Conservation (phyloP, 169 alveolate species). For the Perkinsus marinus region DNA sequence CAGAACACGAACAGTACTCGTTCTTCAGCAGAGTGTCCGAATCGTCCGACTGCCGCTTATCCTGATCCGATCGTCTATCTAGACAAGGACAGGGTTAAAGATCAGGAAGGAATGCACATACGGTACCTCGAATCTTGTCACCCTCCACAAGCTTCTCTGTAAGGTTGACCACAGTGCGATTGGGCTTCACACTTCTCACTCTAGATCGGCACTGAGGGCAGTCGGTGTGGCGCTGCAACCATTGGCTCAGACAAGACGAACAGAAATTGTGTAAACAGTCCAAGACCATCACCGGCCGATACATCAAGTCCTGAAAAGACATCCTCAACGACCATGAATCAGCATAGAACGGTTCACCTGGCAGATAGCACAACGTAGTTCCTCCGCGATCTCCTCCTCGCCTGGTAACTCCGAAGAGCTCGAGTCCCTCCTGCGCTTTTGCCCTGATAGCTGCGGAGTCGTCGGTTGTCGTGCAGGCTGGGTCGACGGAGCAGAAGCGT, state of each 20-base stretch:
- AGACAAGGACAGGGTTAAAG: background rate
- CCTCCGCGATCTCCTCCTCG: background rate
- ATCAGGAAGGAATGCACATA: background rate
- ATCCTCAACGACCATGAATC: background rate
- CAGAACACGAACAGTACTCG: background rate
- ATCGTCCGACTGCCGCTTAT: conserved; percentile 1
- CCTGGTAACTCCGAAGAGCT: background rate
- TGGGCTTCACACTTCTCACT: conserved; percentile 33
- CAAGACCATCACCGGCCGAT: conserved; percentile 39
- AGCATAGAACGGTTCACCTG: background rate
- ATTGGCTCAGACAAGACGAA: conserved; percentile 55
- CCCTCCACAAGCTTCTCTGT: conserved; percentile 26
- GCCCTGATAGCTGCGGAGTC: background rate
- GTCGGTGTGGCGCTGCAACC: conserved; percentile 35
- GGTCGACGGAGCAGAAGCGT: background rate
- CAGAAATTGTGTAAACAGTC: conserved; percentile 61
- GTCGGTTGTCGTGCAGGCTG: background rate
- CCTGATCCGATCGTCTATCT: conserved; percentile 26
- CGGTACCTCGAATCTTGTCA: background rate
- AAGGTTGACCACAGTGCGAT: conserved; percentile 32
- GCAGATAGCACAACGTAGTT: background rate
- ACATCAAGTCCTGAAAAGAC: conserved; percentile 23
- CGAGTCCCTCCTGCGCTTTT: background rate
- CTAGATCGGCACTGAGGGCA: conserved; percentile 53
- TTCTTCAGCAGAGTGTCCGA: background rate